Percentiles rank a stretch among this genome's conserved stretches.
Evolutionary conservation across 176 grass and related monocot genomes (phyloP).

Genomic region (Triticum urartu): DNA sequence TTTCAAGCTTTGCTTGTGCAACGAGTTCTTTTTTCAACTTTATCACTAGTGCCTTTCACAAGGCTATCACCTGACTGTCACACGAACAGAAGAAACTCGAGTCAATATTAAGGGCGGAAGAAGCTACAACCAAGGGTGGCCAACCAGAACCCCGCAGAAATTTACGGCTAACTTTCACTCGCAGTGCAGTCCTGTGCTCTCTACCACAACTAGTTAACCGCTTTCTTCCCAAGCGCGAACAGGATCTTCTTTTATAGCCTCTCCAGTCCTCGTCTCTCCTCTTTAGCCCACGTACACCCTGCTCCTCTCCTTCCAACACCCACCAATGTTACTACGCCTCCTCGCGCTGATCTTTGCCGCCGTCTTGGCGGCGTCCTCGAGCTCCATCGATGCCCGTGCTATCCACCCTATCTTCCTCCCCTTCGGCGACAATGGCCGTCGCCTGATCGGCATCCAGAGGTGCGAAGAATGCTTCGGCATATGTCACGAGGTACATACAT

Average conservation of each 20-base stretch:
- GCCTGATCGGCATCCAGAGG: background rate
- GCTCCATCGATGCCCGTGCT: conserved; percentile 16
- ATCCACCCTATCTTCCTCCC: conserved; percentile 25
- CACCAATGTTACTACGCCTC: conserved; percentile 34
- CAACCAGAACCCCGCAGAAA: conserved; percentile 23
- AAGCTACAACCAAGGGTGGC: conserved; percentile 41
- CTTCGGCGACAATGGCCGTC: conserved; percentile 10
- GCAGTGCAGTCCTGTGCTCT: conserved; percentile 15
- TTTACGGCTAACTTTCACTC: conserved; percentile 25
- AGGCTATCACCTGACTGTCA: background rate
- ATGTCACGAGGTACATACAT: conserved; percentile 37
- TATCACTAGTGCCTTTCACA: no score
- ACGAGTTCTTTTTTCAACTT: no score
- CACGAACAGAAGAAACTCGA: background rate
- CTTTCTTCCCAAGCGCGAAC: conserved; percentile 5
- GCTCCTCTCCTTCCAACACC: background rate
- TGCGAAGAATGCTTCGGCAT: conserved; percentile 1
- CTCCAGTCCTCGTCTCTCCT: background rate
- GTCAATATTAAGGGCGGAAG: background rate
- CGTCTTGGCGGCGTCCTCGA: conserved; percentile 26
- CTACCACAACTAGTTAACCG: conserved; percentile 14
- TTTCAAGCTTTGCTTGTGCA: no score
- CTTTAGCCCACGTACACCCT: background rate
- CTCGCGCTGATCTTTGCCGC: conserved; percentile 9
- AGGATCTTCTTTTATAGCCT: conserved; percentile 12